These are phyloP conservation scores for Arabidopsis thaliana DNA, from an alignment of 345 rosid species.

Conservation along the genomic window DNA sequence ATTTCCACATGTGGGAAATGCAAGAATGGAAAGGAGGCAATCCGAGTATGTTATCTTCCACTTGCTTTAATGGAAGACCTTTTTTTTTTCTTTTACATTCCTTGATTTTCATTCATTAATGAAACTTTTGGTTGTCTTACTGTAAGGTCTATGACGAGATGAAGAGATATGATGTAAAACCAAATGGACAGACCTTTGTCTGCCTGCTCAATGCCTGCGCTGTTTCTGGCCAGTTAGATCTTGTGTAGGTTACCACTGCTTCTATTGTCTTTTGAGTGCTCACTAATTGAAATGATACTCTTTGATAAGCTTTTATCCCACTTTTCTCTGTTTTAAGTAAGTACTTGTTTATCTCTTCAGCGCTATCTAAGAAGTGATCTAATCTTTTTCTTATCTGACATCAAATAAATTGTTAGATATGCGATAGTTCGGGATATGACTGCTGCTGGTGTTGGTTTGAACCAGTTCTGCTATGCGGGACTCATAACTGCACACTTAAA, in stretches of 20 bases:
- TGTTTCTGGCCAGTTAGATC: constrained; percentile 80
- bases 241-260: constrained; percentile 72
- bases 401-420: constrained; percentile 52
- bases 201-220: constrained; percentile 92
- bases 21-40: constrained; percentile 73
- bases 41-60: constrained; percentile 53
- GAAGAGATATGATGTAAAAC: constrained; percentile 90
- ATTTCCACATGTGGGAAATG: constrained; percentile 91
- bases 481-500: constrained; percentile 83
- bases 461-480: constrained; percentile 97
- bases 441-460: constrained; percentile 90
- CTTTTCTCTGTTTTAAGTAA: background rate
- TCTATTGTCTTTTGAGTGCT: constrained; percentile 22
- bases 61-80: constrained; percentile 9
- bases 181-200: constrained; percentile 86
- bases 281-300: background rate
- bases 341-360: background rate
- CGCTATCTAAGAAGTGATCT: constrained; percentile 5
- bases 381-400: constrained; percentile 11
- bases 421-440: constrained; percentile 98
- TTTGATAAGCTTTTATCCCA: constrained; percentile 10
- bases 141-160: constrained; percentile 86
- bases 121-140: constrained; percentile 16
- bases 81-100: constrained; percentile 12
- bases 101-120: background rate